Conservation (phyloP, 192 early-diverging fungal genomes). For the Linnemannia hyalina region DNA sequence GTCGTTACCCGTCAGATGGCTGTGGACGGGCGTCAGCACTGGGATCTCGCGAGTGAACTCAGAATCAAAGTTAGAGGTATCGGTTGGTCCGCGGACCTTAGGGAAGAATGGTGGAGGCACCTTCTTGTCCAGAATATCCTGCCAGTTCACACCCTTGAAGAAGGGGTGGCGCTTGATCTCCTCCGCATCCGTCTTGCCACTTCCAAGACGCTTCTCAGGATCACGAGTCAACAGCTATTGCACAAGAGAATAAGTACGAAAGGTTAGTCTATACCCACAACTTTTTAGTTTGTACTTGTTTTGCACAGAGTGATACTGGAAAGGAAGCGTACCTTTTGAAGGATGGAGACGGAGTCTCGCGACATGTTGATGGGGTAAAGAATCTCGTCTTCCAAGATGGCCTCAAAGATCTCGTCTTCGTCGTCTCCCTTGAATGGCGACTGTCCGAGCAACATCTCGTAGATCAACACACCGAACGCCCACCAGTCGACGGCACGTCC, state of each 20-base stretch:
- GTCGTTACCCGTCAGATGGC: slow-evolving; percentile 80
- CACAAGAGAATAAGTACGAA: not conserved
- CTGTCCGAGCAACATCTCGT: slow-evolving; percentile 93
- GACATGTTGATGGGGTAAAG: slow-evolving; percentile 95
- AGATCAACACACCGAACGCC: slow-evolving; percentile 91
- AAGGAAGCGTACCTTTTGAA: slow-evolving; percentile 75
- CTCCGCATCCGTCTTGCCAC: slow-evolving; percentile 85
- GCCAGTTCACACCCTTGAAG: slow-evolving; percentile 96
- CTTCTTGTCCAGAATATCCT: slow-evolving; percentile 91
- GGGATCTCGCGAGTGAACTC: slow-evolving; percentile 98
- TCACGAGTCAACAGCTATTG: slow-evolving; percentile 88
- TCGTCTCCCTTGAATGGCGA: slow-evolving; percentile 96
- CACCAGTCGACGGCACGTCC: slow-evolving; percentile 99
- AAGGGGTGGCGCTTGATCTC: slow-evolving; percentile 96
- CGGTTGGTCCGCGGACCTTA: slow-evolving; percentile 84
- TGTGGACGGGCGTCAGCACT: slow-evolving; percentile 92
- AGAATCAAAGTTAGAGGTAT: slow-evolving; percentile 98
- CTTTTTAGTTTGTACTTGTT: not conserved
- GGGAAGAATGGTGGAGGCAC: slow-evolving; percentile 94
- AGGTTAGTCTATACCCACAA: no score
- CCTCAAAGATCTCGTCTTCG: slow-evolving; percentile 98
- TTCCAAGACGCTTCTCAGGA: slow-evolving; percentile 87
- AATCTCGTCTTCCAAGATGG: slow-evolving; percentile 96
- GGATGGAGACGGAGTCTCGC: slow-evolving; percentile 90
- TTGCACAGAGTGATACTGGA: not conserved